Evolutionary conservation across 2,329 filamentous ascomycete species (phyloP), one percentile per base, ranked within the genome.

Genomic region (Pseudogymnoascus sp.): DNA sequence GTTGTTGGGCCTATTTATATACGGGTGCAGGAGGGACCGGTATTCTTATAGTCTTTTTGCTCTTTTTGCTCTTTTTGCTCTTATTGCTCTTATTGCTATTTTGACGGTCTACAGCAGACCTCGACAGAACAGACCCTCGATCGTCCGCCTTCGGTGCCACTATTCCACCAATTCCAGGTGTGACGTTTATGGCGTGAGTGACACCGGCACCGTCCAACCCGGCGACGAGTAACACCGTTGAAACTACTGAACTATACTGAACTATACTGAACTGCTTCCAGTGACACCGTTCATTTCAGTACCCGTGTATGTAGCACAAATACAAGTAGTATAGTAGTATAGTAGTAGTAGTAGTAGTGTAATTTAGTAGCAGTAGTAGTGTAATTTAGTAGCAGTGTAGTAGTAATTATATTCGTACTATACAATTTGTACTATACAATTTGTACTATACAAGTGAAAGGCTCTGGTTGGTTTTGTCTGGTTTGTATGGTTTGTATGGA

Each of bases 1-100:
- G 28, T 55, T 55, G 49, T 55, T 33, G 28, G n/a, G 49, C 49
- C 49, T 55, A 33, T 55, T 33, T 33, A 33, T 55, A 55, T 33
- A 55, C 49, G 49, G 28, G n/a, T 33, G 49, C 25, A 33, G 5
- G 41, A 14, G 2, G 2, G 49, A 55, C 28, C 28, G 49, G 49
- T 55, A 55, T 18, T 55, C 28, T 55, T 21, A 33, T 25, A 33
- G 7, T 45, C 41, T 25, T 7, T 6, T 23, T 31, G 8, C 28
- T 31, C 28, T 31, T 31, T 31, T 25, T 45, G 4, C 28, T 31
- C 28, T 31, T 31, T 31, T 25, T 45, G 4, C 28, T 31, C 28
- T 31, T 31, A 11, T 25, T 45, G 4, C 28, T 31, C 28, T 31
- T 31, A 9, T 25, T 45, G 4, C n/a, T 33, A 33, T 33, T 18